phyloP scores from a whole-genome alignment of 139 green algal genomes.

The Micractinium sp. region DNA sequence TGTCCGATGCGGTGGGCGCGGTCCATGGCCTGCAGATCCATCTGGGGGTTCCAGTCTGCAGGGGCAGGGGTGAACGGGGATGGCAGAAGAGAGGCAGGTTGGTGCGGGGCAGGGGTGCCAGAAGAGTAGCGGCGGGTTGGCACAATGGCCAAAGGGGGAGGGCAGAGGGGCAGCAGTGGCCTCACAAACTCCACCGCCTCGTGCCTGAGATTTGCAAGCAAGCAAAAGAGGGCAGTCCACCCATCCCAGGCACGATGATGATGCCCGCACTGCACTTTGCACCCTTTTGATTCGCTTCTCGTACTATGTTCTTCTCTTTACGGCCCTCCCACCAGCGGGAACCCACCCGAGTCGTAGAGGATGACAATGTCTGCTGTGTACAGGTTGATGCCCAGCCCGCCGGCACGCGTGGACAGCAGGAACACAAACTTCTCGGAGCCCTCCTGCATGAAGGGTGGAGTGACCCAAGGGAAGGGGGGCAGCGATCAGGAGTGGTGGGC shows the following conservation, averaged over 20 bases:
- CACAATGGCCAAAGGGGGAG: neutral
- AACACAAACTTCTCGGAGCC: slow-evolving; percentile 94
- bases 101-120: neutral
- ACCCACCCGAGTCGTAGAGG: slow-evolving; percentile 88
- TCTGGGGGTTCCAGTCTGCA: slow-evolving; percentile 90
- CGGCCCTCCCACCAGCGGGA: slow-evolving; percentile 53
- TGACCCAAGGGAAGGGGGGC: neutral
- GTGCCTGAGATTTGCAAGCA: no score
- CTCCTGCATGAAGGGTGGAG: slow-evolving; percentile 32
- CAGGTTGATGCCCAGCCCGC: slow-evolving; percentile 98
- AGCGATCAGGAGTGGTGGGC: neutral
- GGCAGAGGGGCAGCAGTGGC: neutral
- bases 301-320: no score
- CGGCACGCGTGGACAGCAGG: slow-evolving; percentile 94
- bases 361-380: slow-evolving; percentile 97
- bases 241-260: no score
- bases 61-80: neutral
- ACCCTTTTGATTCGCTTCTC: no score
- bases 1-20: slow-evolving; percentile 98
- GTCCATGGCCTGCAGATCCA: slow-evolving; percentile 98
- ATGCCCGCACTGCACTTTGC: no score
- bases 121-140: neutral
- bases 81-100: neutral
- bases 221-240: no score
- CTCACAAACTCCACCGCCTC: no score